A percentile compares a stretch with the other conserved stretches of the same genome.
These are phyloP conservation scores for Kalmanozyma brasiliensis DNA, from an alignment of 1,284 basidiomycete genomes.

Conservation along the genomic window DNA sequence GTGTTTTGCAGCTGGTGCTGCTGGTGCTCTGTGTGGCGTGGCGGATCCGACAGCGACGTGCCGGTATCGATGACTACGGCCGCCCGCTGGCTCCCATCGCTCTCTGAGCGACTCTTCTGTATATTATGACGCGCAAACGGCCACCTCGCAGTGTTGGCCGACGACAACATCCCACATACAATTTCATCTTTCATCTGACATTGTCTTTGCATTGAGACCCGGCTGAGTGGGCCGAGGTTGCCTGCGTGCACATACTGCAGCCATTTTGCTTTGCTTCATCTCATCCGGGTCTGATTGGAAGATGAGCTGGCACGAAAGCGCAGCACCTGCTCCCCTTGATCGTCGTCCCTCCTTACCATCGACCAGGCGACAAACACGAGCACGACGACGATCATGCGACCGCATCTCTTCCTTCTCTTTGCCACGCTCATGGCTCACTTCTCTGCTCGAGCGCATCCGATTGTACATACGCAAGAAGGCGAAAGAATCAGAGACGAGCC, in stretches of 20 bases:
- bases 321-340: too few relatives aligned
- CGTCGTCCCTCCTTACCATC: too few relatives aligned
- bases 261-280: too few relatives aligned
- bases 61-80: conserved; percentile 94
- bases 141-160: conserved; percentile 1
- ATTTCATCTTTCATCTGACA: not conserved
- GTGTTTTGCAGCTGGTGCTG: conserved; percentile 83
- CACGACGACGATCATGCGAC: conserved; percentile 7
- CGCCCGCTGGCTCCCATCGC: conserved; percentile 71
- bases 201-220: too few relatives aligned
- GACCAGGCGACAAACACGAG: too few relatives aligned
- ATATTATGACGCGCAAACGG: not conserved
- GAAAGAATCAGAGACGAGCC: not conserved
- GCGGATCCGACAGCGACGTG: conserved; percentile 73
- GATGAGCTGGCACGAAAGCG: conserved; percentile 9
- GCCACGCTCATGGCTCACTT: not conserved
- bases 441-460: conserved; percentile 11
- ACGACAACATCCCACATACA: conserved; percentile 10
- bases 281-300: not conserved
- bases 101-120: conserved; percentile 10
- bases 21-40: conserved; percentile 71
- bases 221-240: too few relatives aligned
- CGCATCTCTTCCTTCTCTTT: not conserved
- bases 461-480: not conserved
- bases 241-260: too few relatives aligned